Base-by-base conservation (phyloP, 2,329 filamentous ascomycete genomes). In the Magnaporthales sp. region DNA sequence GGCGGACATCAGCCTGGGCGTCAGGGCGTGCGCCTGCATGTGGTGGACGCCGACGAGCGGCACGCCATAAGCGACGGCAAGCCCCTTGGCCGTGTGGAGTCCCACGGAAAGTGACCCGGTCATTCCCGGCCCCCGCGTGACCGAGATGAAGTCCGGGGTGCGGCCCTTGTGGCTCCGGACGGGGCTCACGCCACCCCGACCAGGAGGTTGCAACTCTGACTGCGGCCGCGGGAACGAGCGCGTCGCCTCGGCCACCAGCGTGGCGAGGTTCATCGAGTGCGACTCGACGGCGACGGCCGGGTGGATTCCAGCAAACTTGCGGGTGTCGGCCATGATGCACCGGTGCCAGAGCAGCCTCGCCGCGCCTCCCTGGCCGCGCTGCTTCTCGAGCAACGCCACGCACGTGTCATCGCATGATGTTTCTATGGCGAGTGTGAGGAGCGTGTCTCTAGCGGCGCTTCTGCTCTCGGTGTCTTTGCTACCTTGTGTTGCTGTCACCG, bases 21-120 rank as follows among this genome's bases (percentile, higher is more conserved):
- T 98, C 69, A 99, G 80, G 22, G 95, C 90, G 77, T 99, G 95
- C 11, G 93, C 95, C 76, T 97, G 93, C 95, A 99, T 98, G 77
- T 99, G 95, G 76, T 99, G 91, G 0, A 97, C 91, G 0, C 88
- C 95, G 1, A 98, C 76, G 32, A 98, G 80, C 3, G 94, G 93
- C 51, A 93, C 84, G 70, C 88, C 84, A 91, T 91, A 96, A 51
- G 92, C 93, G 24, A 91, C 82, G 0, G 93, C 88, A 24, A 98
- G 83, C 0, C 93, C 95, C 77, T 98, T 98, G 22, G 92, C 95
- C 26, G 88, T 89, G 74, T 92, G 89, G 11, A 98, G 76, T 0
- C 95, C 95, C 19, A 89, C 87, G 24, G 87, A 84, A 31, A 99
- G 82, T 72, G 91, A 92, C 5, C 89, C 84, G 31, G 85, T 80